phyloP scores from a whole-genome alignment of 805 yeast species.

The Starmerella asiatica region DNA sequence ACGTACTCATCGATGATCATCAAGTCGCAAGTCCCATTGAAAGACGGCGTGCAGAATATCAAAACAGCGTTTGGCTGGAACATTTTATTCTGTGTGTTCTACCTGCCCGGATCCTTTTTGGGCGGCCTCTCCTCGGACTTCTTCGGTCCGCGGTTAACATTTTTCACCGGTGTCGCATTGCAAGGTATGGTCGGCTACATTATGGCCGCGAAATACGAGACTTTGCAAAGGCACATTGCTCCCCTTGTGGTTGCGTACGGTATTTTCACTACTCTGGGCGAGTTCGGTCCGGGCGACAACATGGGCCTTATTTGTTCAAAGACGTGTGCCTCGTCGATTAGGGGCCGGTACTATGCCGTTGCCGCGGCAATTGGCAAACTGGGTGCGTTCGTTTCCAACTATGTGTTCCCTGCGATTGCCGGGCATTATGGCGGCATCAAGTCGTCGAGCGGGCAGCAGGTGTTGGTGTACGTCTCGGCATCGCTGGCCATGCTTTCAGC shows the following conservation, averaged over 20 bases:
- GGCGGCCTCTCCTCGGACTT: conserved; percentile 83
- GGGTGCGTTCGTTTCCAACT: conserved; percentile 87
- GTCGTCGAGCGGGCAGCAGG: conserved; percentile 45
- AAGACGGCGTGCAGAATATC: conserved; percentile 33
- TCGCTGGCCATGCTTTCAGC: conserved; percentile 65
- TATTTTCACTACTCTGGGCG: conserved; percentile 75
- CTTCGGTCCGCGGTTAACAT: conserved; percentile 78
- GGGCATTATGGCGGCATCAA: conserved; percentile 39
- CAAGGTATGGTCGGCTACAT: conserved; percentile 74
- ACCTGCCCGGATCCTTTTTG: conserved; percentile 75
- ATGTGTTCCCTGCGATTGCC: conserved; percentile 72
- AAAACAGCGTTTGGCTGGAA: conserved; percentile 84
- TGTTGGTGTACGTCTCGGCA: conserved; percentile 73
- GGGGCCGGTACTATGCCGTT: conserved; percentile 83
- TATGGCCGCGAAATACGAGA: conserved; percentile 59
- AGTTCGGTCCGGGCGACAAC: conserved; percentile 89
- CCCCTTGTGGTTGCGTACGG: conserved; percentile 81
- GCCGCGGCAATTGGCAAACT: conserved; percentile 87
- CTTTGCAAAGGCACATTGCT: conserved; percentile 48
- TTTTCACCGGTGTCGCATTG: conserved; percentile 49
- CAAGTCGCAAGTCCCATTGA: conserved; percentile 37
- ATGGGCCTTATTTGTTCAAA: conserved; percentile 80
- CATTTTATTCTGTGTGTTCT: conserved; percentile 73
- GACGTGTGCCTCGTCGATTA: conserved; percentile 70
- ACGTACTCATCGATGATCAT: conserved; percentile 67